A percentile compares a stretch with the other conserved stretches of the same genome.
Evolutionary conservation across 176 grass and related monocot species (phyloP).

Genomic region (Eremochloa ophiuroides): DNA sequence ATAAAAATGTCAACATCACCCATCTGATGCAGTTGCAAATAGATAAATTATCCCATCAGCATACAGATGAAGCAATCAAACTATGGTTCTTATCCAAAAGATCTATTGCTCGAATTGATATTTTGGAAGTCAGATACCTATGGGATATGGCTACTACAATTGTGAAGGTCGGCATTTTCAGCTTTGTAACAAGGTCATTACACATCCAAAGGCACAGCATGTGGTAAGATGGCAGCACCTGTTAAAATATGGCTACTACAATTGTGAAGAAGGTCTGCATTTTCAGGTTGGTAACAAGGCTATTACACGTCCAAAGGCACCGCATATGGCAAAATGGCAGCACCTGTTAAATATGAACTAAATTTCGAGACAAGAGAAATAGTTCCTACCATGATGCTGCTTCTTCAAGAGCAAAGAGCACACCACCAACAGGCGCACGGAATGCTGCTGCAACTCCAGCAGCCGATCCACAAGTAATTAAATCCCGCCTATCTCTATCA

Average conservation of each 20-base stretch:
- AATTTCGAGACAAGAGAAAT: not conserved
- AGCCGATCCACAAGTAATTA: slow-evolving; percentile 91
- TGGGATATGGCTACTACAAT: not conserved
- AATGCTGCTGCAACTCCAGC: slow-evolving; percentile 95
- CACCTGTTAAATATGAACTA: not conserved
- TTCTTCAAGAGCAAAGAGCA: slow-evolving; percentile 98
- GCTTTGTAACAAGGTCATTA: not conserved
- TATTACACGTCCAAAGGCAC: not conserved
- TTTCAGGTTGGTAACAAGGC: not conserved
- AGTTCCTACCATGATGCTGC: slow-evolving; percentile 83
- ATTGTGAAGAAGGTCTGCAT: not conserved
- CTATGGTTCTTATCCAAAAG: not conserved
- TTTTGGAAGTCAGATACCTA: not conserved
- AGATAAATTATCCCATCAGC: not conserved
- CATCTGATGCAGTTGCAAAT: not conserved
- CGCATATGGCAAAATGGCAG: not conserved
- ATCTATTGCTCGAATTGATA: not conserved
- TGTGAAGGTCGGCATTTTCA: not conserved
- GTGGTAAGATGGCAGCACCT: not conserved
- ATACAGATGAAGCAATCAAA: not conserved
- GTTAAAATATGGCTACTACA: not conserved
- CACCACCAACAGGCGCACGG: slow-evolving; percentile 87
- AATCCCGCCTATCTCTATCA: slow-evolving; percentile 77
- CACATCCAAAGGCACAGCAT: not conserved
- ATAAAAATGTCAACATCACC: not conserved